Percentiles rank a stretch among this genome's conserved stretches.
Evolutionary conservation across 1,284 basidiomycete species (phyloP).

Genomic region (Quambalaria eucalypti): DNA sequence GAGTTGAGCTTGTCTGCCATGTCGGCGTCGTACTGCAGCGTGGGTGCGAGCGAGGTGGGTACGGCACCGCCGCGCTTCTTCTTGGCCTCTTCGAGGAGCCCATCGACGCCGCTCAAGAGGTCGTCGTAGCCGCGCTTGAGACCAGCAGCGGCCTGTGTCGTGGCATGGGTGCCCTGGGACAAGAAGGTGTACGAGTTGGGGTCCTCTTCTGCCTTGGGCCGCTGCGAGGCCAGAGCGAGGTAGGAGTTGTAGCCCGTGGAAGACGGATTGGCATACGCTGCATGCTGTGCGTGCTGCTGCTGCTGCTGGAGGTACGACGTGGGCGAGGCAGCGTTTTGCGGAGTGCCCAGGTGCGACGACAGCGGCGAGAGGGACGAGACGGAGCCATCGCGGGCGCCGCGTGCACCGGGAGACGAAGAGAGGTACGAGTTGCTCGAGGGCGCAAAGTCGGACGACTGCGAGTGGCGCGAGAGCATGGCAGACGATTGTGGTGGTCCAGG

Average conservation of each 20-base stretch:
- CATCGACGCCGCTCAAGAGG: conserved; percentile 13
- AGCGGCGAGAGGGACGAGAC: neutral
- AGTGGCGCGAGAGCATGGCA: too few species aligned
- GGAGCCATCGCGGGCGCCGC: neutral
- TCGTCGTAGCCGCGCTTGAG: conserved; percentile 25
- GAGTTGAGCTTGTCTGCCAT: conserved; percentile 40
- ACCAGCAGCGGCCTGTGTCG: neutral
- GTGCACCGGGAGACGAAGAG: too few species aligned
- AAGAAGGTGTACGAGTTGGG: conserved; percentile 33
- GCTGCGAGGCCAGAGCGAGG: conserved; percentile 16
- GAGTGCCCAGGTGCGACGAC: neutral
- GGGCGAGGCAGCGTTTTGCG: neutral
- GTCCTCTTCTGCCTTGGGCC: conserved; percentile 24
- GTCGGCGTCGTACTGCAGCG: conserved; percentile 36
- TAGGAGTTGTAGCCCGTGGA: conserved; percentile 11
- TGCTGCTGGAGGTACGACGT: neutral
- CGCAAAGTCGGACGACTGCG: too few species aligned
- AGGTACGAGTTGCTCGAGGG: too few species aligned
- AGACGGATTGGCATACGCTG: neutral
- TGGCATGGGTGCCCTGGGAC: conserved; percentile 17
- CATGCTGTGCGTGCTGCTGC: conserved; percentile 3
- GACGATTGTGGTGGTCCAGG: neutral
- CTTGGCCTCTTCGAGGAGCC: conserved; percentile 33
- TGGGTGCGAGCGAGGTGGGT: too few species aligned
- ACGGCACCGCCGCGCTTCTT: conserved; percentile 13